Evolutionary conservation across 257 asterid species (phyloP).

Genomic region (Lantana camara): DNA sequence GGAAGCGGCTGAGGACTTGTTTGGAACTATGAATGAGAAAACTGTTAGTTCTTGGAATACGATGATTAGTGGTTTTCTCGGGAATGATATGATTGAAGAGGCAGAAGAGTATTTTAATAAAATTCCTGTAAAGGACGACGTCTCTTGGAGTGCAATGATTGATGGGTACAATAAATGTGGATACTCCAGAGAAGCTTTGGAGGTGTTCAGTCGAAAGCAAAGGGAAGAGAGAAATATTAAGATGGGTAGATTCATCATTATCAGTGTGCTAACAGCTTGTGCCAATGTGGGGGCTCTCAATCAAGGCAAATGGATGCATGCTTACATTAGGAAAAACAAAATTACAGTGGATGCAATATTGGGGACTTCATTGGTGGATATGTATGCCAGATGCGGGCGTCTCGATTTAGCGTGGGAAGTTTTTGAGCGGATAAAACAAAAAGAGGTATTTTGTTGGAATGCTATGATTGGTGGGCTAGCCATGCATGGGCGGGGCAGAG

Average conservation of each 20-base stretch:
- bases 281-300: slow-evolving; percentile 47
- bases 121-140: slow-evolving; percentile 46
- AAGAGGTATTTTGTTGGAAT: slow-evolving; percentile 50
- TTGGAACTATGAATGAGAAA: slow-evolving; percentile 36
- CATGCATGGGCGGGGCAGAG: slow-evolving; percentile 55
- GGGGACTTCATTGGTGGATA: slow-evolving; percentile 53
- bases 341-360: slow-evolving; percentile 38
- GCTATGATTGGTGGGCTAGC: slow-evolving; percentile 64
- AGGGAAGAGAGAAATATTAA: slow-evolving; percentile 17
- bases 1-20: slow-evolving; percentile 33
- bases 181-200: slow-evolving; percentile 43
- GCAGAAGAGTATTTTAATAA: slow-evolving; percentile 43
- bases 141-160: slow-evolving; percentile 57
- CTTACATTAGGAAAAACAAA: slow-evolving; percentile 30
- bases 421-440: slow-evolving; percentile 37
- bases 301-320: slow-evolving; percentile 60
- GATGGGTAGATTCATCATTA: slow-evolving; percentile 31
- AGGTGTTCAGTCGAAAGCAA: slow-evolving; percentile 49
- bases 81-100: slow-evolving; percentile 36
- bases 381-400: slow-evolving; percentile 61
- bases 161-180: slow-evolving; percentile 42
- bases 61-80: slow-evolving; percentile 40
- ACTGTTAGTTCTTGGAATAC: slow-evolving; percentile 50
- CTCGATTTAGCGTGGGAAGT: slow-evolving; percentile 48
- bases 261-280: slow-evolving; percentile 49